Conservation (phyloP, 176 grass and related monocot genomes). For the Paspalum vaginatum region DNA sequence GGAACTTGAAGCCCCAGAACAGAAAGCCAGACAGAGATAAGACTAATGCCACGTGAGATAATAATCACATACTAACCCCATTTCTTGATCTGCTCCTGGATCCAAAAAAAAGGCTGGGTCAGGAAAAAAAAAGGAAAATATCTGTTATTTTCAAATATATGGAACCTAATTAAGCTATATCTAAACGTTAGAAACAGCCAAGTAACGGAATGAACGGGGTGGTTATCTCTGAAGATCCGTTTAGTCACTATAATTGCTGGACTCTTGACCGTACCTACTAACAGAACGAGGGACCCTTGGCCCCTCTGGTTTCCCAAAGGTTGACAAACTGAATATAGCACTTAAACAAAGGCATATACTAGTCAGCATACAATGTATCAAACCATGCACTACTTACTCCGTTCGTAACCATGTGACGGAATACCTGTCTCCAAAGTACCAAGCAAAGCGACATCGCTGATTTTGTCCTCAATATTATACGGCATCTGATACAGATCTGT, state of each 20-base stretch:
- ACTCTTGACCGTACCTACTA: constrained; percentile 34
- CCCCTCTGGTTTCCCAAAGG: constrained; percentile 51
- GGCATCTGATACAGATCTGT: constrained; percentile 54
- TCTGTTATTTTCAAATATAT: not conserved
- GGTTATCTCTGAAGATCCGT: constrained; percentile 37
- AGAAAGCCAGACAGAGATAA: constrained; percentile 40
- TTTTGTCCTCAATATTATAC: constrained; percentile 51
- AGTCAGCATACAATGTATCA: constrained; percentile 46
- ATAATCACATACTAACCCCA: constrained; percentile 31
- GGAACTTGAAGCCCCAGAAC: constrained; percentile 57
- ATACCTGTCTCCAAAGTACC: constrained; percentile 60
- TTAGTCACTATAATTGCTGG: constrained; percentile 33
- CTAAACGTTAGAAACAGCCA: constrained; percentile 28
- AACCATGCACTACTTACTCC: constrained; percentile 15
- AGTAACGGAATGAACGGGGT: constrained; percentile 24
- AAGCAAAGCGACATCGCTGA: constrained; percentile 62
- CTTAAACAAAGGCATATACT: constrained; percentile 44
- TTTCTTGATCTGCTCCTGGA: constrained; percentile 21
- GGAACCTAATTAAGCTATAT: constrained; percentile 1
- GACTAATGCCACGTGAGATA: constrained; percentile 51
- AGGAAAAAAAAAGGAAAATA: constrained; percentile 1
- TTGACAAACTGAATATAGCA: constrained; percentile 57
- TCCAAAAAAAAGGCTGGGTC: constrained; percentile 28
- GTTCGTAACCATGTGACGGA: constrained; percentile 54
- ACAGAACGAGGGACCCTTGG: constrained; percentile 47